phyloP scores from a whole-genome alignment of 352 stramenopile genomes.

The Phytophthora tubulina region DNA sequence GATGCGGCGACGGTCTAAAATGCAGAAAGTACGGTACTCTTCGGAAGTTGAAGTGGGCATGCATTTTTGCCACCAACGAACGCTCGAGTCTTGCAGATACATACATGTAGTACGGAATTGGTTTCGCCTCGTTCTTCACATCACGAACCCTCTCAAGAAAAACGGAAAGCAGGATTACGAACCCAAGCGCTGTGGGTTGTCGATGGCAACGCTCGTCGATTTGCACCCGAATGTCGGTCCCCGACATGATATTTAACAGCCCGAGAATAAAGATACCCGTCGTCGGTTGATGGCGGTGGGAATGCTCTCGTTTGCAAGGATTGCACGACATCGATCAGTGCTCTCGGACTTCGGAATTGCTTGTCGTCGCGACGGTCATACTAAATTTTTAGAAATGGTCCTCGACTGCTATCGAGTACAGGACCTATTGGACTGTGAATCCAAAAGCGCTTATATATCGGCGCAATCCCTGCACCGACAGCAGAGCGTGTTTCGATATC shows the following conservation, averaged over 20 bases:
- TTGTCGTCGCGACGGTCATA: too few species aligned
- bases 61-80: not conserved
- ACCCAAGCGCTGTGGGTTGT: not conserved
- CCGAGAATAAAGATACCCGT: too few species aligned
- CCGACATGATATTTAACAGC: too few species aligned
- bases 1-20: constrained; percentile 4
- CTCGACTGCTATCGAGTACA: too few species aligned
- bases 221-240: not conserved
- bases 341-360: too few species aligned
- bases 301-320: too few species aligned
- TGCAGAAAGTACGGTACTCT: constrained; percentile 5
- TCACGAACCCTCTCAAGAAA: constrained; percentile 23
- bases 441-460: not conserved
- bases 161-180: constrained; percentile 2
- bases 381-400: too few species aligned
- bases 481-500: not conserved
- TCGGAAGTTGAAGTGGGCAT: not conserved
- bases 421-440: too few species aligned
- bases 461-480: constrained; percentile 1
- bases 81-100: not conserved
- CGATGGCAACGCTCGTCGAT: not conserved
- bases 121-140: constrained; percentile 13
- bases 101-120: not conserved
- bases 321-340: too few species aligned
- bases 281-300: too few species aligned